Conservation (phyloP, 106 monocot genomes). For the Dioscorea alata region DNA sequence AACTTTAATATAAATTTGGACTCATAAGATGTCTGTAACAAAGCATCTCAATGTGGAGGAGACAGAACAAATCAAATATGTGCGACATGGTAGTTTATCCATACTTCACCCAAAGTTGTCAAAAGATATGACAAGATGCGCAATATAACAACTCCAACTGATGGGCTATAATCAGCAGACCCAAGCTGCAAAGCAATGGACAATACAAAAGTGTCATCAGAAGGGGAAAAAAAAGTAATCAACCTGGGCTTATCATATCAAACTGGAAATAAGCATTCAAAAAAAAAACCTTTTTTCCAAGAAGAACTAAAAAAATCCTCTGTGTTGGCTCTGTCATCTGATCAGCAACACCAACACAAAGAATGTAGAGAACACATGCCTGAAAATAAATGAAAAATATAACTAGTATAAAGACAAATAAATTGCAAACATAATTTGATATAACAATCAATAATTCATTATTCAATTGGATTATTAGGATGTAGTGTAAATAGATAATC, state of each 20-base stretch:
- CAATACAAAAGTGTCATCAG: neutral
- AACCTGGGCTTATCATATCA: neutral
- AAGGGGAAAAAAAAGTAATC: neutral
- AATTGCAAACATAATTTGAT: too few species aligned
- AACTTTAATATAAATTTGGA: too few species aligned
- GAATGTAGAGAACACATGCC: constrained; percentile 96
- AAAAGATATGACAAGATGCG: constrained; percentile 90
- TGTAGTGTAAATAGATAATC: too few species aligned
- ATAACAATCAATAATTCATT: too few species aligned
- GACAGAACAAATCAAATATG: too few species aligned
- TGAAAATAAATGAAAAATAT: constrained; percentile 17
- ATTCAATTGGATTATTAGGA: too few species aligned
- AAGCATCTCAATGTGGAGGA: too few species aligned
- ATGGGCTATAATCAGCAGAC: constrained; percentile 47
- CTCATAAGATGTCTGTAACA: too few species aligned
- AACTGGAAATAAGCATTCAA: neutral
- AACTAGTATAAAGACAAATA: too few species aligned
- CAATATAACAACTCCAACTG: constrained; percentile 62
- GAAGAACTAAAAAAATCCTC: constrained; percentile 68
- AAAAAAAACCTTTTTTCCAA: constrained; percentile 66
- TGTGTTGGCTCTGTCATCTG: constrained; percentile 89
- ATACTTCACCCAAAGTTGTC: constrained; percentile 81
- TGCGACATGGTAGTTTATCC: neutral
- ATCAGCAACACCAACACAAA: constrained; percentile 86
- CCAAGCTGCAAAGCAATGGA: constrained; percentile 57